Evolutionary conservation across 306 rosid species (phyloP).

Genomic region (Quercus ilex): DNA sequence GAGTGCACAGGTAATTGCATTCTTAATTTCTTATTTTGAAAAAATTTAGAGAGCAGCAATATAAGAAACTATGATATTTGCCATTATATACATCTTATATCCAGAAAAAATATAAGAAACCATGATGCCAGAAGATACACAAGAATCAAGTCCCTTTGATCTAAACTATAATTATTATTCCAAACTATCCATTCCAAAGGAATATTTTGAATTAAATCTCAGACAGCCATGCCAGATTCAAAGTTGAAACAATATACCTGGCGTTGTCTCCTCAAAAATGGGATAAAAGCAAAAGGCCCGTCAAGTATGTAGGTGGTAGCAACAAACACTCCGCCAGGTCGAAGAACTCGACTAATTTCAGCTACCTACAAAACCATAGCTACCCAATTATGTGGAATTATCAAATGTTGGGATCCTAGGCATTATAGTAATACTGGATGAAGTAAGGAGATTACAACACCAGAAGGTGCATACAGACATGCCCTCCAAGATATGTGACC

Average conservation of each 20-base stretch:
- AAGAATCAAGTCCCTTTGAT: constrained; percentile 9
- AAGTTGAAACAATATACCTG: constrained; percentile 47
- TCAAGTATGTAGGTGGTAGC: constrained; percentile 75
- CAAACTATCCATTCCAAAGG: constrained; percentile 2
- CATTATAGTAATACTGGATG: not conserved
- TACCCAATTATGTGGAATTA: constrained; percentile 3
- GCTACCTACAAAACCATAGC: constrained; percentile 59
- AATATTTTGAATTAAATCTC: not conserved
- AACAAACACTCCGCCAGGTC: constrained; percentile 93
- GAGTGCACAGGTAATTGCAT: not conserved
- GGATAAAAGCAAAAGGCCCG: constrained; percentile 55
- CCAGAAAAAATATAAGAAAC: not conserved
- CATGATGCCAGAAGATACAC: not conserved
- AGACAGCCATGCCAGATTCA: not conserved
- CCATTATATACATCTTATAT: not conserved
- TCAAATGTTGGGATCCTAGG: not conserved
- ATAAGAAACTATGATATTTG: not conserved
- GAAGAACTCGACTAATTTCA: constrained; percentile 77
- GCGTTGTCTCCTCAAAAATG: constrained; percentile 44
- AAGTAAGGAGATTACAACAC: not conserved
- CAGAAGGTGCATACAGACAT: too few species aligned
- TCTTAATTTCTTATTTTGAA: not conserved
- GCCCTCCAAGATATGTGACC: too few species aligned
- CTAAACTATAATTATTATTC: not conserved
- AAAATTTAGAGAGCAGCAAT: not conserved